Conservation (phyloP, 1,284 basidiomycete genomes). For the Rhizoctonia solani region DNA sequence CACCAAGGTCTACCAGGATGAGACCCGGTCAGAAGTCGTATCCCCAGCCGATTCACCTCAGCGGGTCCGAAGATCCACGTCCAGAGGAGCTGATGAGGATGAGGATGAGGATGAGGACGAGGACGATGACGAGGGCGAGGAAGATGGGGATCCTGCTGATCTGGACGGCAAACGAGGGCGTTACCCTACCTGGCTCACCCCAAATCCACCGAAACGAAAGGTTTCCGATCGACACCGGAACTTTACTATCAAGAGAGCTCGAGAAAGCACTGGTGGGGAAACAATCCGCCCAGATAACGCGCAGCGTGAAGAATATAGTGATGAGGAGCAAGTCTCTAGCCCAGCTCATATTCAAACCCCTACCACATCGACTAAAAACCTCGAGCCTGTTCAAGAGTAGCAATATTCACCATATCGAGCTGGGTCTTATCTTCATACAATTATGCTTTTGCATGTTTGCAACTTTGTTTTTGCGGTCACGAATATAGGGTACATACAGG, state of each 20-base stretch:
- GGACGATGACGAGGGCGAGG: too few species aligned
- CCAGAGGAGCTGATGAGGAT: slow-evolving; percentile 11
- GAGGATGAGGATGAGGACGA: background rate
- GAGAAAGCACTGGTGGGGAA: slow-evolving; percentile 30
- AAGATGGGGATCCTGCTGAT: too few species aligned
- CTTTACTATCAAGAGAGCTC: background rate
- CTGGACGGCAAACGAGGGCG: background rate
- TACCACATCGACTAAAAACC: background rate
- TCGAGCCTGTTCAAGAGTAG: slow-evolving; percentile 26
- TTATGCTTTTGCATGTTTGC: slow-evolving; percentile 3
- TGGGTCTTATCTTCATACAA: background rate
- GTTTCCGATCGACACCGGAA: slow-evolving; percentile 10
- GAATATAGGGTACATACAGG: background rate
- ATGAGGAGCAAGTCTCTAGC: slow-evolving; percentile 3
- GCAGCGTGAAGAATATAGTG: background rate
- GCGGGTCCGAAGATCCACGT: background rate
- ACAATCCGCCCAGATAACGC: slow-evolving; percentile 26
- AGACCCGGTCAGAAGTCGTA: slow-evolving; percentile 7
- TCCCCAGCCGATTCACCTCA: slow-evolving; percentile 4
- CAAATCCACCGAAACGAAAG: slow-evolving; percentile 18
- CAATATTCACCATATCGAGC: background rate
- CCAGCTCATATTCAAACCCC: slow-evolving; percentile 1
- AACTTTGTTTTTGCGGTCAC: background rate
- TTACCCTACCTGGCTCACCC: slow-evolving; percentile 14
- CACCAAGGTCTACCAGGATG: slow-evolving; percentile 29